Base-by-base conservation (phyloP, 805 yeast genomes). In the Candida multigemmis region DNA sequence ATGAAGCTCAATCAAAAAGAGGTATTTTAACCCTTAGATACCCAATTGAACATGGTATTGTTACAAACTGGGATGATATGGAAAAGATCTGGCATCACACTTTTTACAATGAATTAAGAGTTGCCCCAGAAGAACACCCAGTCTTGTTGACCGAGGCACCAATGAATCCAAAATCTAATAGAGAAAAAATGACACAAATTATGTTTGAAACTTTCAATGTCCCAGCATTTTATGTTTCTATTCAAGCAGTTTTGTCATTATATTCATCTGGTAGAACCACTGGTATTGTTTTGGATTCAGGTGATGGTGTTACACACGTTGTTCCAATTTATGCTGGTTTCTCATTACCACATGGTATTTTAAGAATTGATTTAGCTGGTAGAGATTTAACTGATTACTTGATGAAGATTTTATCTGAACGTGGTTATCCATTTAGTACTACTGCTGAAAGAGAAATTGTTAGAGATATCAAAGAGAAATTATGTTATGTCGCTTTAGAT, bases 41-140 rank as follows among this genome's bases (percentile, higher is more conserved):
- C 75, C 98, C 98, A 60, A 91, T 89, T 61, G 97, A 91, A 75
- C 98, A 91, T 76, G 98, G 98, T 83, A 86, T 91, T 50, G 97
- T 91, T 44, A 89, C 95, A 69, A 86, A 91, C 86, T 91, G 98
- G 98, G 96, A 89, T 64, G 98, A 91, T 62, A 91, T 91, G 98
- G 98, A 91, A 74, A 89, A 89, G 73, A 91, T 91, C 76, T 91
- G 98, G 98, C 97, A 91, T 69, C 98, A 91, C 77, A 91, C 97
- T 52, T 91, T 91, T 78, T 89, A 87, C 89, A 91, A 91, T 72
- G 98, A 91, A 73, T 81, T 91, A 70, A 85, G 97, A 74, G 96
- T 91, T 63, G 96, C 96, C 36, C 97, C 97, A 68, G 98, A 91
- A 71, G 98, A 91, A 71, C 98, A 91, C 77, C 96, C 97, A 63